phyloP scores from a whole-genome alignment of 208 protist species.

The Wallacemonas collosoma region DNA sequence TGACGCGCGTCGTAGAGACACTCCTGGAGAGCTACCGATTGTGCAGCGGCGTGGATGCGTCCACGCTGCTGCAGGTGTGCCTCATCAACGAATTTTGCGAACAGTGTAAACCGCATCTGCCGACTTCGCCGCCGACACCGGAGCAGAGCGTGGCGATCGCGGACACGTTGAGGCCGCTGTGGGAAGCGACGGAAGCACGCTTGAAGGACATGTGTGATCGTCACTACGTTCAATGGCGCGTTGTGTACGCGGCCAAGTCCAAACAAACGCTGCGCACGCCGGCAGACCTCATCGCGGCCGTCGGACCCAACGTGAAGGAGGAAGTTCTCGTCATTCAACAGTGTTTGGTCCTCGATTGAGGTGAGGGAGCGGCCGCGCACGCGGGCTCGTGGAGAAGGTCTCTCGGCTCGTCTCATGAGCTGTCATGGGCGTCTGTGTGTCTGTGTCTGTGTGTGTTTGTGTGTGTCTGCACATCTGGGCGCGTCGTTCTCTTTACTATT shows the following conservation, averaged over 20 bases:
- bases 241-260: conserved; percentile 57
- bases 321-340: conserved; percentile 81
- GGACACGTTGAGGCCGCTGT: neutral
- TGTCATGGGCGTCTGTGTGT: too few species aligned
- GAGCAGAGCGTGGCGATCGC: neutral
- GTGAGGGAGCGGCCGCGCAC: too few species aligned
- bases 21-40: conserved; percentile 10
- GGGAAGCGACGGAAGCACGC: conserved; percentile 13
- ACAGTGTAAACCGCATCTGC: neutral
- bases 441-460: neutral
- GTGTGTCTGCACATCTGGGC: neutral
- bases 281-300: conserved; percentile 50
- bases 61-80: conserved; percentile 11
- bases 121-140: neutral
- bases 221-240: conserved; percentile 51
- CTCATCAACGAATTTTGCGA: conserved; percentile 18
- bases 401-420: too few species aligned
- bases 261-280: conserved; percentile 53
- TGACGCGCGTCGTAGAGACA: neutral
- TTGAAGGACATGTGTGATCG: conserved; percentile 22
- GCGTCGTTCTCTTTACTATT: conserved; percentile 10
- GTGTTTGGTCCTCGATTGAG: conserved; percentile 41
- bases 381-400: too few species aligned
- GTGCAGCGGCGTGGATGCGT: conserved; percentile 18
- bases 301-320: conserved; percentile 62